Base-by-base conservation (phyloP, 2,329 filamentous ascomycete species). In the Magnaporthales sp. region DNA sequence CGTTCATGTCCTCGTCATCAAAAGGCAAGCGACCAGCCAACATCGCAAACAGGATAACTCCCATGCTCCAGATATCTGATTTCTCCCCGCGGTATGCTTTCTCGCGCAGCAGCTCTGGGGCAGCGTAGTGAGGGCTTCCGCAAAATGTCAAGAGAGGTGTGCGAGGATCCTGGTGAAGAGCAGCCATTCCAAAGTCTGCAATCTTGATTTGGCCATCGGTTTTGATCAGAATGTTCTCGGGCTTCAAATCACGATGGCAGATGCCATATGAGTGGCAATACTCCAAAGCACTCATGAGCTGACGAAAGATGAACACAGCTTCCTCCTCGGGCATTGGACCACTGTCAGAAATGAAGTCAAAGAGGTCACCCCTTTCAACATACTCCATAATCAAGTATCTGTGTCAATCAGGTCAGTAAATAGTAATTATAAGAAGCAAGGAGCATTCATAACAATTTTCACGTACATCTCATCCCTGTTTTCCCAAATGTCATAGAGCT, bases 101-200 rank as follows among this genome's bases (percentile, higher is more conserved):
- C 56, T 89, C 89, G 70, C 87, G 87, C 69, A 97, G 89, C 38
- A 99, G 87, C 75, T 99, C 95, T 0, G 95, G 95, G 0, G 95
- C 93, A 22, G 94, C 94, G 73, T 99, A 99, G 77, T 98, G 95
- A 26, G 95, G 95, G 70, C 95, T 98, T 24, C 95, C 95, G 73
- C 95, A 99, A 4, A 94, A 92, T 0, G 95, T 98, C 67, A 87
- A 91, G 30, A 99, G 84, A 74, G 89, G 89, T 70, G 92, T 89
- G 9, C 88, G 89, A 27, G 87, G 84, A 3, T 91, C 91, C 75
- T 98, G 94, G 69, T 89, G 87, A 58, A 98, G 82, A 3, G 94
- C 94, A 61, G 95, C 95, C 93, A 99, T 97, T 58, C 95, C 94
- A 76, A 99, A 99, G 76, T 99, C 95, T 65, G 94, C 94, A 72